Percentiles rank a stretch among this genome's conserved stretches.
Evolutionary conservation across 2,329 filamentous ascomycete species (phyloP).

Genomic region (Fusarium gaditjirri): DNA sequence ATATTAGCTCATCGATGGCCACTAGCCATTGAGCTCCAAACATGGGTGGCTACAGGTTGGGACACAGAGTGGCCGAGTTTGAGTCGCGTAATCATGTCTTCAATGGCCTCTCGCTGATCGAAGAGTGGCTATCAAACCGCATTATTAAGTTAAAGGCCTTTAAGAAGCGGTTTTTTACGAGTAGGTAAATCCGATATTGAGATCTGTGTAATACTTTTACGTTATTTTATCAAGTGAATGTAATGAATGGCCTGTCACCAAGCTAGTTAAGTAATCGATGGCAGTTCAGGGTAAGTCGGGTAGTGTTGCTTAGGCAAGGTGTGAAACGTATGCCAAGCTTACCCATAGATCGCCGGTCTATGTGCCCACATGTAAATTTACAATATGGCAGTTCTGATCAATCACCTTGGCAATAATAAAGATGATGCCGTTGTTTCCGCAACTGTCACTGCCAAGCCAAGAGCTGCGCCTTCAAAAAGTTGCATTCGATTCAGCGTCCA

Average conservation of each 20-base stretch:
- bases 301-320: not conserved
- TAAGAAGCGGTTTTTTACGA: not conserved
- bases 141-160: not conserved
- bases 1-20: too few relatives aligned
- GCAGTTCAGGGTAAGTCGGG: not conserved
- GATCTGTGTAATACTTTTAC: too few relatives aligned
- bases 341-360: rapidly evolving
- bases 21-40: too few relatives aligned
- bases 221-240: too few relatives aligned
- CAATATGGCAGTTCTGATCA: not conserved
- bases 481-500: rapidly evolving
- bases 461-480: rapidly evolving
- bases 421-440: not conserved
- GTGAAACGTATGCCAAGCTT: rapidly evolving
- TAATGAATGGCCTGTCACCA: not conserved
- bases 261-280: not conserved
- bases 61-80: not conserved
- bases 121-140: not conserved
- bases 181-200: not conserved
- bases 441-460: not conserved
- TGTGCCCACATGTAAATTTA: not conserved
- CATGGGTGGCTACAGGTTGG: too few relatives aligned
- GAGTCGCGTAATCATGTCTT: not conserved
- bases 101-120: not conserved
- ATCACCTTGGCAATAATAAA: not conserved